Base-by-base conservation (phyloP, 192 early-diverging fungal species). In the Entomortierella chlamydospora region DNA sequence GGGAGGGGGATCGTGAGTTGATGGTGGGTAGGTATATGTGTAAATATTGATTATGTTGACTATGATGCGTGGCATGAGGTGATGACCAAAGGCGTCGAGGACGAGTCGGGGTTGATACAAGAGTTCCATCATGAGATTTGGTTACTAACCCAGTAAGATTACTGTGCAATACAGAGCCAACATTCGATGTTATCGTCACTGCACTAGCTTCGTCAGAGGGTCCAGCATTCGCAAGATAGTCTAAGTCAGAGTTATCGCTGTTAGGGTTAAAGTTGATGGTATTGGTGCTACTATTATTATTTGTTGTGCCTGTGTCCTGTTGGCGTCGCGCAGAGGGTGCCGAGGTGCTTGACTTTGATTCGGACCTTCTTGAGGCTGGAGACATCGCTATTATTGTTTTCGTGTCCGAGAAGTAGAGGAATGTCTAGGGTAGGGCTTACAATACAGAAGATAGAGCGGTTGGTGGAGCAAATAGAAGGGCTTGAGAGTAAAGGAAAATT, bases 351-450 rank as follows among this genome's bases (percentile, higher is more conserved):
- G 70, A 54, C 17, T 56, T 63, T 49, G 54, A 49, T 10, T 39
- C 61, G 30, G 73, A 62, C 33, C 73, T 29, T 51, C 73, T 68
- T 22, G 73, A 68, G 15, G 59, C 73, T 23, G 73, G 73, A 6
- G 73, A 77, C 65, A 68, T 74, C 58, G 50, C 25, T 29, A 34
- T 11, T 52, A 54, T 54, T 37, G 1, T 52, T 45, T 5, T 52
- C 13, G n/a, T 34, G 18, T 15, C 2, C 5, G 33, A 31, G 23
- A 18, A 30, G n/a, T 43, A 26, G 41, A 62, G 43, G 42, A 15
- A 13, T 62, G 39, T 45, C 45, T 45, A 45, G 23, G 22, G 2
- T 22, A 20, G n/a, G n/a, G n/a, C n/a, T n/a, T n/a, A n/a, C n/a
- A n/a, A n/a, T n/a, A n/a, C n/a, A n/a, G n/a, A n/a, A n/a, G n/a